These are phyloP conservation scores for Candida sakaeoensis DNA, from an alignment of 805 yeast species.

Conservation along the genomic window DNA sequence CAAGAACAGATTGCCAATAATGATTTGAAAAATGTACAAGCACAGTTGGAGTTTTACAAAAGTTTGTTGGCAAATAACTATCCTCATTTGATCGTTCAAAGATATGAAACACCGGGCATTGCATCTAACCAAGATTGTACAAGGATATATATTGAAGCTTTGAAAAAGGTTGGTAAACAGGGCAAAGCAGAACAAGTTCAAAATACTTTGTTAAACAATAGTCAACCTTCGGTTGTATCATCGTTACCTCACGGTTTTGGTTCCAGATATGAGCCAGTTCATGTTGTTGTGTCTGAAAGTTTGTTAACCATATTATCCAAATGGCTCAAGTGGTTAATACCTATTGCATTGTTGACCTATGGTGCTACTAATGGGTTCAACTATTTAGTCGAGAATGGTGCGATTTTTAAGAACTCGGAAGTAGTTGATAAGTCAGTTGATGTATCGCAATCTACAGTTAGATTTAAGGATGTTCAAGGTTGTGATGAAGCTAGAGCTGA, in stretches of 20 bases:
- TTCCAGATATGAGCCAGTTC: conserved; percentile 76
- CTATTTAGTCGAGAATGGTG: conserved; percentile 76
- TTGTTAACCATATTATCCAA: conserved; percentile 72
- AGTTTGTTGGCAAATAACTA: conserved; percentile 72
- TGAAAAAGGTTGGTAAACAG: conserved; percentile 70
- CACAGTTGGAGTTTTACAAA: conserved; percentile 83
- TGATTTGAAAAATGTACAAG: conserved; percentile 59
- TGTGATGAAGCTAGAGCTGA: conserved; percentile 98
- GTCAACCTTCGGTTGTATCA: conserved; percentile 7
- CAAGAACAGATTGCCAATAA: conserved; percentile 86
- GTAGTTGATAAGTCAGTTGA: conserved; percentile 77
- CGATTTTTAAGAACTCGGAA: conserved; percentile 71
- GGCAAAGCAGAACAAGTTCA: conserved; percentile 73
- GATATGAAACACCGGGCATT: conserved; percentile 93
- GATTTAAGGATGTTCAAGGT: conserved; percentile 91
- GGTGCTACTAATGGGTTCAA: conserved; percentile 77
- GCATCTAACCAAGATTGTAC: conserved; percentile 80
- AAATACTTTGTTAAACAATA: conserved; percentile 26
- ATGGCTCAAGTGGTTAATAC: conserved; percentile 86
- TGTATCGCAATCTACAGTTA: conserved; percentile 79
- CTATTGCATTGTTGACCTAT: conserved; percentile 75
- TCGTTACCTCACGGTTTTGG: conserved; percentile 45
- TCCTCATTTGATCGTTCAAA: conserved; percentile 93
- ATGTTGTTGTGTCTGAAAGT: conserved; percentile 89
- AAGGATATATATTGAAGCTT: conserved; percentile 73